These are phyloP conservation scores for Chaetoceros tenuissimus DNA, from an alignment of 108 stramenopile genomes.

Conservation along the genomic window DNA sequence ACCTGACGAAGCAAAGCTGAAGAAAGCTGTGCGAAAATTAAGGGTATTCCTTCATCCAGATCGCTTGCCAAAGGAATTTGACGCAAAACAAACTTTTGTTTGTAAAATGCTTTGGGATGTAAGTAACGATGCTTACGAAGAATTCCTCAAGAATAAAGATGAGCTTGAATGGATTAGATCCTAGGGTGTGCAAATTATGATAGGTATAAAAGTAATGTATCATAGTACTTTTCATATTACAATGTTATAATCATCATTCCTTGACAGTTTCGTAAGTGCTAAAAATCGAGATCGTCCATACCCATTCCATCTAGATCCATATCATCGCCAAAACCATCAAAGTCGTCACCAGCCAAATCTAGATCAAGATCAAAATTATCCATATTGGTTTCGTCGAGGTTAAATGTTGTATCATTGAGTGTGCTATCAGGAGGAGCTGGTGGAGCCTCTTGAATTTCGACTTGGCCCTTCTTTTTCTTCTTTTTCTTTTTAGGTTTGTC, in stretches of 20 bases:
- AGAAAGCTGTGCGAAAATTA: conserved; percentile 70
- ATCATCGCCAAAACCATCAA: too few species aligned
- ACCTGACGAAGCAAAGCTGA: conserved; percentile 60
- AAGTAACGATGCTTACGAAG: conserved; percentile 70
- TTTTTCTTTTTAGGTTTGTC: neutral
- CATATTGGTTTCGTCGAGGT: neutral
- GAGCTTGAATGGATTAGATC: conserved; percentile 61
- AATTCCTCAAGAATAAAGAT: conserved; percentile 57
- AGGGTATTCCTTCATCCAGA: conserved; percentile 81
- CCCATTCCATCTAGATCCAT: neutral
- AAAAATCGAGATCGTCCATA: neutral
- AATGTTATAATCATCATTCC: conserved; percentile 1
- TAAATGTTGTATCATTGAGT: neutral
- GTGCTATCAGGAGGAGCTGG: neutral
- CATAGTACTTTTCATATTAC: too few species aligned
- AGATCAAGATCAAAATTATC: neutral
- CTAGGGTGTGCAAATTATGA: conserved; percentile 6
- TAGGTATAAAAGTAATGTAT: neutral
- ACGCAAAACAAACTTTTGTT: conserved; percentile 54
- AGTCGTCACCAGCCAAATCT: neutral
- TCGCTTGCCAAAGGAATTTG: conserved; percentile 68
- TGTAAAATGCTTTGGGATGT: conserved; percentile 83
- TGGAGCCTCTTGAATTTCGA: too few species aligned
- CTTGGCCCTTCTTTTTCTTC: neutral
- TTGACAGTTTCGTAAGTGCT: neutral